Evolutionary conservation across 305 asterid genomes (phyloP).

Genomic region (Fraxinus nigra): DNA sequence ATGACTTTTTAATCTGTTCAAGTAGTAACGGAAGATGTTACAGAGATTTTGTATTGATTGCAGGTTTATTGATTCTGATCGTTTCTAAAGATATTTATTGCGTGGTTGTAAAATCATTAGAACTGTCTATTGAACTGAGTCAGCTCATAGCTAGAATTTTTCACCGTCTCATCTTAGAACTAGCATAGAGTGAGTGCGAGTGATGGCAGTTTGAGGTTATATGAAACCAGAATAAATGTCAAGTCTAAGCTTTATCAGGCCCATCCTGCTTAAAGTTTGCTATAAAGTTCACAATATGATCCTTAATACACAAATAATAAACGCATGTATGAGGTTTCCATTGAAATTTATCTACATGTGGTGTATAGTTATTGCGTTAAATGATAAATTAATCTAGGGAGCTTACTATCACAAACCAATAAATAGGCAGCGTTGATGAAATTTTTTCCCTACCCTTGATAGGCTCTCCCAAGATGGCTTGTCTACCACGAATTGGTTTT

Average conservation of each 20-base stretch:
- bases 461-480: slow-evolving; percentile 90
- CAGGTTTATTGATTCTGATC: background rate
- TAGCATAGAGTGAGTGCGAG: background rate
- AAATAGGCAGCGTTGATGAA: slow-evolving; percentile 3
- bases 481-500: slow-evolving; percentile 88
- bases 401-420: background rate
- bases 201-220: background rate
- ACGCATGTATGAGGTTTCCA: background rate
- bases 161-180: background rate
- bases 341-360: background rate
- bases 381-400: background rate
- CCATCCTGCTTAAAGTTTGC: background rate
- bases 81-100: background rate
- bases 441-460: background rate
- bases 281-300: background rate
- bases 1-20: background rate
- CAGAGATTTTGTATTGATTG: background rate
- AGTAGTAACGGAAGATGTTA: background rate
- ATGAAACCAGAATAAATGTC: background rate
- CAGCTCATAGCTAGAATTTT: background rate
- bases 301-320: background rate
- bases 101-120: background rate
- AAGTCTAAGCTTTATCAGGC: background rate
- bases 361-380: background rate
- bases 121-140: background rate